Base-by-base conservation (phyloP, 2,329 filamentous ascomycete genomes). In the Penicillium sp. region DNA sequence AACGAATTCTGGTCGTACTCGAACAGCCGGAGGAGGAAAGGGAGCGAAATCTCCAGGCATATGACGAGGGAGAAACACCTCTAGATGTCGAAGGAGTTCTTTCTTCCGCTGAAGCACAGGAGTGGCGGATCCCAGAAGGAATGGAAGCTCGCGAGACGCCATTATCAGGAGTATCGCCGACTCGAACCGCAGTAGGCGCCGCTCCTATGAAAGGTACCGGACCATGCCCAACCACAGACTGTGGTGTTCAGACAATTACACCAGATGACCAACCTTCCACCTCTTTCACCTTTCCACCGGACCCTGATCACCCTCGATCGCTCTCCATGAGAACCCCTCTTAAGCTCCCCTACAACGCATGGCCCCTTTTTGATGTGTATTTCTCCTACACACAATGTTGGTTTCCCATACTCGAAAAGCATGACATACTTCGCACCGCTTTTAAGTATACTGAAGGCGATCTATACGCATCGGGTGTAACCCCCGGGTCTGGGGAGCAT, bases 341-440 rank as follows among this genome's bases (percentile, higher is more conserved):
- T 71, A 16, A 81, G 83, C 65, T 83, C 80, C 67, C 85, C 79
- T 76, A 66, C 16, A 73, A 74, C 50, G 66, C 69, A 26, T 72
- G 71, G 69, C 77, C 81, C 2, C 78, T 92, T 4, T 74, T 92
- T 38, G 87, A 91, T 61, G 80, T 88, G 5, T 92, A 90, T 68
- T 89, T 90, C 57, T 83, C 87, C 1, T 90, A 89, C 63, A 89
- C 86, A 0, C 87, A 92, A 68, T 85, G 82, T 51, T 92, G 89
- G 89, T 79, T 92, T 26, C 89, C 89, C 0, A 85, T 92, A 26
- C 77, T 88, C 11, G 86, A 90, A 60, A 88, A 86, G 59, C 82
- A 87, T 47, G 80, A 82, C 40, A 75, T 89, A 5, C 75, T 87
- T 31, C 80, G 80, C 26, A 84, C 83, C 32, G 70, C 70, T 14